Percentiles rank a stretch among this genome's conserved stretches.
Evolutionary conservation across 768 basidiomycete genomes (phyloP).

Genomic region (Lactarius psammicola): DNA sequence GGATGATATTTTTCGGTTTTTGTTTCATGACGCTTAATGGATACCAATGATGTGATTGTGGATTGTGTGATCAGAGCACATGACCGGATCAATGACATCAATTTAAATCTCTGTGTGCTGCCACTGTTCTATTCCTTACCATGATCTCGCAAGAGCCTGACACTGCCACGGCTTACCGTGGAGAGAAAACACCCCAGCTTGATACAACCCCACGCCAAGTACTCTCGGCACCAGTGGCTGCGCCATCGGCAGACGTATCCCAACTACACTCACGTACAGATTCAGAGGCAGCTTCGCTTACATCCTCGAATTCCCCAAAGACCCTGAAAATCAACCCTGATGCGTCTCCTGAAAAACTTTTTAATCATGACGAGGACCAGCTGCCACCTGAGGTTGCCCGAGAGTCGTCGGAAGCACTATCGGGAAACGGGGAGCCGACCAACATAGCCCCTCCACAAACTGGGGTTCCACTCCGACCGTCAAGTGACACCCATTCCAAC

Average conservation of each 20-base stretch:
- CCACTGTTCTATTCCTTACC: background rate
- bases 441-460: background rate
- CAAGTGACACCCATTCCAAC: background rate
- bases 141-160: background rate
- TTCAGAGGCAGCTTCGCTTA: background rate
- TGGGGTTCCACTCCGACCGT: background rate
- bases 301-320: background rate
- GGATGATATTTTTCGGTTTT: background rate
- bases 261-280: no score
- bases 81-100: background rate
- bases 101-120: background rate
- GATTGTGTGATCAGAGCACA: background rate
- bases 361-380: background rate
- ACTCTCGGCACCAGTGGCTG: background rate
- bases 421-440: background rate
- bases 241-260: no score
- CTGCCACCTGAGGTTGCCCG: no score
- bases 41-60: constrained; percentile 4
- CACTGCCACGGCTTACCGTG: background rate
- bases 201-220: background rate
- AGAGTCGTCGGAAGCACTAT: background rate
- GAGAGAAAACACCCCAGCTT: no score
- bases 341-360: background rate
- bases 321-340: background rate
- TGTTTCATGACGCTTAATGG: background rate